These are phyloP conservation scores for Cladosporium sp. DNA, from an alignment of 2,329 filamentous ascomycete genomes.

Conservation along the genomic window DNA sequence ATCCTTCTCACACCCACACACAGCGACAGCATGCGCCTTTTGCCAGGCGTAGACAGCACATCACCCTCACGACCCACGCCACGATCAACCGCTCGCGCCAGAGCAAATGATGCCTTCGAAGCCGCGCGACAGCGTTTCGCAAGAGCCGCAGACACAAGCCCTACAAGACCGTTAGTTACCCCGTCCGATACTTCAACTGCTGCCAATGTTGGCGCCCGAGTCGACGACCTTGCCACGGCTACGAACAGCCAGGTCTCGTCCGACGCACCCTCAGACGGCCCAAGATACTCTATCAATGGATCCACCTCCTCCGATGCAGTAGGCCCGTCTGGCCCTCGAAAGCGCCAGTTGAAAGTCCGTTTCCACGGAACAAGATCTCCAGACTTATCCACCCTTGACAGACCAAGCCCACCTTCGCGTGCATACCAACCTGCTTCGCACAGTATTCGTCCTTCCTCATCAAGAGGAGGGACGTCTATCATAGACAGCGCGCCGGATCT, in stretches of 20 bases:
- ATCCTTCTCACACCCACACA: conserved; percentile 35
- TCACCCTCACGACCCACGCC: conserved; percentile 37
- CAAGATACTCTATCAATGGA: not conserved
- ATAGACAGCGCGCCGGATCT: conserved; percentile 53
- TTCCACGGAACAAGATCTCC: conserved; percentile 36
- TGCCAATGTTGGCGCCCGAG: conserved; percentile 8
- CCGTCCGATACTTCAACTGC: conserved; percentile 17
- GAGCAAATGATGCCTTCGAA: conserved; percentile 23
- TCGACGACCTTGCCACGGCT: conserved; percentile 11
- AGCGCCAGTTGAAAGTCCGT: conserved; percentile 36
- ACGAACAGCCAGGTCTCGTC: conserved; percentile 13
- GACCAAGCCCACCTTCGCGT: conserved; percentile 47
- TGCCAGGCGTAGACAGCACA: conserved; percentile 49
- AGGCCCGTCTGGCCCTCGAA: conserved; percentile 29
- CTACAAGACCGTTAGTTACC: conserved; percentile 23
- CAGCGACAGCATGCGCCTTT: conserved; percentile 53
- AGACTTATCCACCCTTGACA: conserved; percentile 41
- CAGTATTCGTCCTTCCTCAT: conserved; percentile 43
- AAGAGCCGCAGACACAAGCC: conserved; percentile 17
- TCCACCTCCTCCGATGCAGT: conserved; percentile 24
- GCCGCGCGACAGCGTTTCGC: conserved; percentile 21
- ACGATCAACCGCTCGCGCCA: conserved; percentile 25
- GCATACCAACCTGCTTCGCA: conserved; percentile 53
- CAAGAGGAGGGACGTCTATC: conserved; percentile 53
- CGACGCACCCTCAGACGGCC: not conserved